A percentile compares a stretch with the other conserved stretches of the same genome.
phyloP scores from a whole-genome alignment of 192 early-diverging fungal genomes.

The Paraglomus brasilianum region DNA sequence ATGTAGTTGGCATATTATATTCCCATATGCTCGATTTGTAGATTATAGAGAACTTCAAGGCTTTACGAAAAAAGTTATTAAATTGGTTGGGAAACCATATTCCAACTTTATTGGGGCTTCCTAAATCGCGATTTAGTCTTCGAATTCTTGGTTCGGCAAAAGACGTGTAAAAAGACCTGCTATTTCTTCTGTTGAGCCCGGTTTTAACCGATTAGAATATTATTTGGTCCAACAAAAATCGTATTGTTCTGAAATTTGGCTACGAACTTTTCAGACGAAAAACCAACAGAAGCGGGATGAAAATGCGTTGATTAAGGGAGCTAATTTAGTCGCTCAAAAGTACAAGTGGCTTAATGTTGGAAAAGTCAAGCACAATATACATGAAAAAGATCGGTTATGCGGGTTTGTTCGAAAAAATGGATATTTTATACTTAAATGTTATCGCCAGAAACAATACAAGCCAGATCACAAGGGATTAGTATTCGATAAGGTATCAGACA shows the following conservation, averaged over 20 bases:
- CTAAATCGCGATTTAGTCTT: too few relatives aligned
- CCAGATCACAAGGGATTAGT: neutral
- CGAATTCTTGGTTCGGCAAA: too few relatives aligned
- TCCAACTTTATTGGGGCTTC: too few relatives aligned
- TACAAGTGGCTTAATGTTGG: neutral
- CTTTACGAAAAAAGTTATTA: too few relatives aligned
- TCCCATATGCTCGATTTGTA: too few relatives aligned
- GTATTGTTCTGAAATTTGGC: conserved; percentile 15
- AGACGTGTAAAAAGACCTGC: conserved; percentile 17
- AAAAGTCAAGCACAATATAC: neutral
- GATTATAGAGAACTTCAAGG: too few relatives aligned
- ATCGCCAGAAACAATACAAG: conserved; percentile 6
- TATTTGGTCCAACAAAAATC: conserved; percentile 7
- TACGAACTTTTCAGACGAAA: conserved; percentile 5
- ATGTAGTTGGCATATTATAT: too few relatives aligned
- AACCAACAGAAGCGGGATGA: neutral
- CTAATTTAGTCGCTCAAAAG: neutral
- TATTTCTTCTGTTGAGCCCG: conserved; percentile 6
- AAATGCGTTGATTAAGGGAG: neutral
- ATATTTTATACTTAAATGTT: too few relatives aligned
- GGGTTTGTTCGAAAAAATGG: neutral
- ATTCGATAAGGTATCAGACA: neutral
- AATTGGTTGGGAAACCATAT: too few relatives aligned
- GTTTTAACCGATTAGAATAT: neutral
- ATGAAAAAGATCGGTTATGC: neutral